A percentile compares a stretch with the other conserved stretches of the same genome.
phyloP scores from a whole-genome alignment of 768 basidiomycete species.

The Agaricus blazei region DNA sequence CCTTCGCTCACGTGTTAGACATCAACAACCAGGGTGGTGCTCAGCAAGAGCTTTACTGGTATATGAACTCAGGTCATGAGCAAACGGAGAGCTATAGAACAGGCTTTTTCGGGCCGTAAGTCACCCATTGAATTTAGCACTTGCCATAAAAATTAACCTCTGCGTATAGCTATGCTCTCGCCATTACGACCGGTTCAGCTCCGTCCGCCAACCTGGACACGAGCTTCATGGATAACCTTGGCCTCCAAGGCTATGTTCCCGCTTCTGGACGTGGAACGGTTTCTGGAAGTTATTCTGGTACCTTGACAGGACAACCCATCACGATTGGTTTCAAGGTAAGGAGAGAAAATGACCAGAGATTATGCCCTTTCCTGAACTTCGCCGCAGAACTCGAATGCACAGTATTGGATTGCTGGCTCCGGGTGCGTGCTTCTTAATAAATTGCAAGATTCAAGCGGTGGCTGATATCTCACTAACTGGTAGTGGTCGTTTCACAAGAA shows the following conservation, averaged over 20 bases:
- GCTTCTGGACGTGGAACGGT: constrained; percentile 41
- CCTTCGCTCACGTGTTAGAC: constrained; percentile 20
- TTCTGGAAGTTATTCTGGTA: constrained; percentile 37
- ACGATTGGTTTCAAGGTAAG: constrained; percentile 38
- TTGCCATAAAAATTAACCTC: not conserved
- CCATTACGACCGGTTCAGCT: constrained; percentile 35
- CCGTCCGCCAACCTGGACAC: constrained; percentile 38
- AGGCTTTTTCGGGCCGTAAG: constrained; percentile 43
- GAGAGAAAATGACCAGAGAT: constrained; percentile 20
- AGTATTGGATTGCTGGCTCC: constrained; percentile 40
- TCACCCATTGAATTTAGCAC: constrained; percentile 5
- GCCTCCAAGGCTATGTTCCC: constrained; percentile 38
- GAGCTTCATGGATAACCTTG: constrained; percentile 37
- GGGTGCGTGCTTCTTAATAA: constrained; percentile 22
- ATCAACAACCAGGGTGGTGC: constrained; percentile 43
- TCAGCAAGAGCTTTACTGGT: constrained; percentile 45
- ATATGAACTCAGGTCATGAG: constrained; percentile 44
- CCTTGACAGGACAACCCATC: constrained; percentile 31
- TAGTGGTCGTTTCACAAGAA: constrained; percentile 37
- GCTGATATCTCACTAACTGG: not conserved
- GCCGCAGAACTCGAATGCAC: constrained; percentile 35
- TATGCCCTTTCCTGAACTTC: not conserved
- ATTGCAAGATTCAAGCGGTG: too few species aligned
- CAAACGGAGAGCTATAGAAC: constrained; percentile 40
- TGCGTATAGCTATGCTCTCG: constrained; percentile 33